phyloP scores from a whole-genome alignment of 2,329 filamentous ascomycete species.

The Fusarium sp. region DNA sequence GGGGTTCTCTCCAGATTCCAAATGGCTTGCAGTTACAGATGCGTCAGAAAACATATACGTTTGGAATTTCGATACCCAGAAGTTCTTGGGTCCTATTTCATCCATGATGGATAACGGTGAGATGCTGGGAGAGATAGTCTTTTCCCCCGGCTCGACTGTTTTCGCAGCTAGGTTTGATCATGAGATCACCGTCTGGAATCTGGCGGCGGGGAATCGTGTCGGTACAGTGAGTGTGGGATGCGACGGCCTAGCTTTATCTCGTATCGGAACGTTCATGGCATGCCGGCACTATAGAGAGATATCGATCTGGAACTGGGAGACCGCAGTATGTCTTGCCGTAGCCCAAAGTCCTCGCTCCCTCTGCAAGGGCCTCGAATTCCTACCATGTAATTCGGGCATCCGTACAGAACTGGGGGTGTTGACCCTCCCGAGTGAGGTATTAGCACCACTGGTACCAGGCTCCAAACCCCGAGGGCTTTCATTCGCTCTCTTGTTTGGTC shows the following conservation, averaged over 20 bases:
- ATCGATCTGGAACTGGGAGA: not conserved
- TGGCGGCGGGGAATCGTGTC: not conserved
- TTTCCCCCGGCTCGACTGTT: not conserved
- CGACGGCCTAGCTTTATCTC: not conserved
- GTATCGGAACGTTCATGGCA: not conserved
- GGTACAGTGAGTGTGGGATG: no score
- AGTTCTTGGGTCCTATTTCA: not conserved
- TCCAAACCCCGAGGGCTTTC: not conserved
- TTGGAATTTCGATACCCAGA: not conserved
- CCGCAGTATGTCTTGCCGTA: not conserved
- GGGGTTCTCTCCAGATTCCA: not conserved
- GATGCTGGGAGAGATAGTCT: not conserved
- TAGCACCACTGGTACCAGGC: not conserved
- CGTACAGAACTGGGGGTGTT: not conserved
- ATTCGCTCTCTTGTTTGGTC: not conserved
- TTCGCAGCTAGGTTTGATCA: not conserved
- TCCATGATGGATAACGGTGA: no score
- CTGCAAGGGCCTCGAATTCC: not conserved
- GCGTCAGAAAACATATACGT: fast-evolving
- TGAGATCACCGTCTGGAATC: not conserved
- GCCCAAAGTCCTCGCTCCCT: fast-evolving
- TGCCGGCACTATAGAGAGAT: not conserved
- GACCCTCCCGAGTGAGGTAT: not conserved
- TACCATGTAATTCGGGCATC: not conserved
- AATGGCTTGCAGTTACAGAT: not conserved